Evolutionary conservation across 192 early-diverging fungal genomes (phyloP).

Genomic region (Pilobolus umbonatus): DNA sequence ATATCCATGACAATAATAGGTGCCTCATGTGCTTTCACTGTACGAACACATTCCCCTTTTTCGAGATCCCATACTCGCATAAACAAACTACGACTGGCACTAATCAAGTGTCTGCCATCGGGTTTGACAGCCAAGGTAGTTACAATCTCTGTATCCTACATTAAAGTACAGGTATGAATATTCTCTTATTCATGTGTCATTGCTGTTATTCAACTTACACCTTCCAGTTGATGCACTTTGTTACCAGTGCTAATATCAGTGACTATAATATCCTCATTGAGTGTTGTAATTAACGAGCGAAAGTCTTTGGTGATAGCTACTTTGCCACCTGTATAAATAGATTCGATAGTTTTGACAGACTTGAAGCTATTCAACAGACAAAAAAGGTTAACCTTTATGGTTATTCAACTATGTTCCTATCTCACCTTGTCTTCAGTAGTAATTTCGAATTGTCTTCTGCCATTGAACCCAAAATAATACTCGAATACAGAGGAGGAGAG

Average conservation of each 20-base stretch:
- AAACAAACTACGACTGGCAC: slow-evolving; percentile 75
- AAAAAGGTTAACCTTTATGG: background rate
- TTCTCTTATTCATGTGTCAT: background rate
- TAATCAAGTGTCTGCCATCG: slow-evolving; percentile 70
- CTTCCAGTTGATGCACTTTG: slow-evolving; percentile 58
- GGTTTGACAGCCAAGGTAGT: slow-evolving; percentile 84
- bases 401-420: background rate
- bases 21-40: slow-evolving; percentile 87
- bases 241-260: slow-evolving; percentile 65
- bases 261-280: slow-evolving; percentile 80
- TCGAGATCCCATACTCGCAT: slow-evolving; percentile 75
- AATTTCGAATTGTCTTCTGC: too few species aligned
- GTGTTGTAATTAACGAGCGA: slow-evolving; percentile 65
- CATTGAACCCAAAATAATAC: too few species aligned
- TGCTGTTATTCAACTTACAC: slow-evolving; percentile 33
- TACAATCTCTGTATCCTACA: slow-evolving; percentile 76
- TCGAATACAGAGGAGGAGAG: too few species aligned
- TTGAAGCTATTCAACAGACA: slow-evolving; percentile 72
- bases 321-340: slow-evolving; percentile 89
- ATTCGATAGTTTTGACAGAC: slow-evolving; percentile 73
- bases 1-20: slow-evolving; percentile 91
- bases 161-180: background rate
- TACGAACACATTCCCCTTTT: slow-evolving; percentile 54
- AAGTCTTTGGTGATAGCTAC: slow-evolving; percentile 65
- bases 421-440: too few species aligned